Conservation (phyloP, 768 basidiomycete genomes). For the Rhizopogon sp. region DNA sequence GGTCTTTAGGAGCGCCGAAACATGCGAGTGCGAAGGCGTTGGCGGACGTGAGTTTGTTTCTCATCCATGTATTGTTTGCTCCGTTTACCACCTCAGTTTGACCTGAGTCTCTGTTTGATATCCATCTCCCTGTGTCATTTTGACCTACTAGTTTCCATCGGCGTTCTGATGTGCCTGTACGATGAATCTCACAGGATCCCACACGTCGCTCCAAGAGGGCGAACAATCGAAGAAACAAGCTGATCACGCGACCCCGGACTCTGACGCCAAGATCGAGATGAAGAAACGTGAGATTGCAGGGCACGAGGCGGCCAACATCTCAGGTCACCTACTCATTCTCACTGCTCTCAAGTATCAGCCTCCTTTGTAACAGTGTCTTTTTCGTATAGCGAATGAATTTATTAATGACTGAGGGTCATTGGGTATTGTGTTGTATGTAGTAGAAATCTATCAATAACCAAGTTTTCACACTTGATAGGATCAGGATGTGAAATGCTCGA, state of each 20-base stretch:
- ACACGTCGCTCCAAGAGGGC: constrained; percentile 42
- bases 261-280: constrained; percentile 22
- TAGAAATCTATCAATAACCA: constrained; percentile 46
- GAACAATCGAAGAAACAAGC: constrained; percentile 55
- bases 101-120: not conserved
- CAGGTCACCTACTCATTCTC: not conserved
- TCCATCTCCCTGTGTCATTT: not conserved
- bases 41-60: constrained; percentile 58
- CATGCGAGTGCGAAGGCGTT: constrained; percentile 77
- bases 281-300: constrained; percentile 65
- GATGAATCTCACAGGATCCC: not conserved
- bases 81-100: not conserved
- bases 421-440: not conserved
- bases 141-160: not conserved
- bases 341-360: no score
- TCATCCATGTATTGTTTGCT: not conserved
- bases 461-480: constrained; percentile 71
- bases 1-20: constrained; percentile 82
- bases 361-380: not conserved
- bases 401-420: no score
- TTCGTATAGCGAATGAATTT: no score
- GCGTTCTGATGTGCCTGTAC: not conserved
- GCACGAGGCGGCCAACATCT: constrained; percentile 46
- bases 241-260: constrained; percentile 59
- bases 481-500: constrained; percentile 87